A percentile compares a stretch with the other conserved stretches of the same genome.
Evolutionary conservation across 2,329 filamentous ascomycete genomes (phyloP).

Genomic region (Cladosporium oxysporum): DNA sequence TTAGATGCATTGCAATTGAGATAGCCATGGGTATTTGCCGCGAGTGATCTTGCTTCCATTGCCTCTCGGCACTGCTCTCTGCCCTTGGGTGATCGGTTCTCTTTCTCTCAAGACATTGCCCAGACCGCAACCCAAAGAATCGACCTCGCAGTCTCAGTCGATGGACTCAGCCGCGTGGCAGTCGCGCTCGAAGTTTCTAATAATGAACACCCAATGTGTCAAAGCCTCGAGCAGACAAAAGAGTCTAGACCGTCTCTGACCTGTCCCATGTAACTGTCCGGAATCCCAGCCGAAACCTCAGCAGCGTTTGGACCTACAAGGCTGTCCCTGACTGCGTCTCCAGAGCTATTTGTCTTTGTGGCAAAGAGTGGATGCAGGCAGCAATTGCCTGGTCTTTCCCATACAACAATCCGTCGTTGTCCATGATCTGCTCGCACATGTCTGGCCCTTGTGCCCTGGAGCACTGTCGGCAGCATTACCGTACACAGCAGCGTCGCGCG

Average conservation of each 20-base stretch:
- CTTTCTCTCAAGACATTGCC: background rate
- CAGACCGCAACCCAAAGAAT: background rate
- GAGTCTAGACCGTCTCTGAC: constrained; percentile 1
- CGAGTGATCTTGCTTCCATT: background rate
- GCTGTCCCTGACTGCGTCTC: background rate
- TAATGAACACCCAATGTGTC: background rate
- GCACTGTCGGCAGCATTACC: background rate
- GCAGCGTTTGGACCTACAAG: background rate
- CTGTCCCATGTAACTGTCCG: background rate
- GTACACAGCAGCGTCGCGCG: background rate
- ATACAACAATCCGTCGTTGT: background rate
- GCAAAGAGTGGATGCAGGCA: background rate
- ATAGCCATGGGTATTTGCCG: background rate
- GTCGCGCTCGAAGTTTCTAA: background rate
- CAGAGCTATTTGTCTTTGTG: background rate
- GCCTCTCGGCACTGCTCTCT: background rate
- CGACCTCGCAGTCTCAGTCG: background rate
- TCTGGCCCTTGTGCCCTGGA: background rate
- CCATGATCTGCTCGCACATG: background rate
- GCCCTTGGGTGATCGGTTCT: background rate
- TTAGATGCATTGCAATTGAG: background rate
- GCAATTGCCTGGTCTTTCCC: background rate
- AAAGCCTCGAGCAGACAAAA: background rate
- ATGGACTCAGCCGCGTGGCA: background rate
- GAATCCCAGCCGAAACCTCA: background rate